Evolutionary conservation across 495 filamentous ascomycete genomes (phyloP), one percentile per base, ranked within the genome.

Genomic region (Amniculicola lignicola): DNA sequence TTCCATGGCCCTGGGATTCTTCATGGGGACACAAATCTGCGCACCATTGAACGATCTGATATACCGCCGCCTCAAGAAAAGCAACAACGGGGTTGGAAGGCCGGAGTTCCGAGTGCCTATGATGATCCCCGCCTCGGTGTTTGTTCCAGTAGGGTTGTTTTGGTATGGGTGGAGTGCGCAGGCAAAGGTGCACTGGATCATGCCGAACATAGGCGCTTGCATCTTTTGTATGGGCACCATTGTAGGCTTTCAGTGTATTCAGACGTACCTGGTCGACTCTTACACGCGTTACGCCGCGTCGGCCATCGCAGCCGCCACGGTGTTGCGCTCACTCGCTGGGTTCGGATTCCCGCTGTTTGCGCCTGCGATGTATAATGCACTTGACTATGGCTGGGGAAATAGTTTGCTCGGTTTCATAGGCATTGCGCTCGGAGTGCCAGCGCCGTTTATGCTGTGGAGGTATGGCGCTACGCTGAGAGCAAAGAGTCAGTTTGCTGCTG

Each of bases 331-430:
- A 19, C 38, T 90, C 12, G 82, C 82, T 0, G 87, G 87, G 1
- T 90, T 90, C 63, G 79, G 75, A 12, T 91, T 93, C 54, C 88
- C 88, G 19, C 72, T 93, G 3, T 91, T 91, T 57, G 84, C 85
- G 3, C 66, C 66, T 7, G 51, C 59, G 4, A 69, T 74, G 70
- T 72, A 67, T 46, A 35, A 64, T 24, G 48, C 68, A n/a, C 56
- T 85, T 50, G 63, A 76, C 39, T 84, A 78, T 68, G 82, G 82
- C 7, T 85, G 81, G 81, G 82, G 81, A n/a, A 84, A 83, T 69
- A 82, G 78, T 61, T 36, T 83, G 40, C 53, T 85, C 31, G 82
- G 71, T 0, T 82, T 83, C 50, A 45, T 81, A 10, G 72, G 72
- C 5, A 57, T 86, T 46, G 77, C 27, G 1, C 64, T 87, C 46